A percentile compares a stretch with the other conserved stretches of the same genome.
Evolutionary conservation across 192 early-diverging fungal species (phyloP).

Genomic region (Coemansia sp.): DNA sequence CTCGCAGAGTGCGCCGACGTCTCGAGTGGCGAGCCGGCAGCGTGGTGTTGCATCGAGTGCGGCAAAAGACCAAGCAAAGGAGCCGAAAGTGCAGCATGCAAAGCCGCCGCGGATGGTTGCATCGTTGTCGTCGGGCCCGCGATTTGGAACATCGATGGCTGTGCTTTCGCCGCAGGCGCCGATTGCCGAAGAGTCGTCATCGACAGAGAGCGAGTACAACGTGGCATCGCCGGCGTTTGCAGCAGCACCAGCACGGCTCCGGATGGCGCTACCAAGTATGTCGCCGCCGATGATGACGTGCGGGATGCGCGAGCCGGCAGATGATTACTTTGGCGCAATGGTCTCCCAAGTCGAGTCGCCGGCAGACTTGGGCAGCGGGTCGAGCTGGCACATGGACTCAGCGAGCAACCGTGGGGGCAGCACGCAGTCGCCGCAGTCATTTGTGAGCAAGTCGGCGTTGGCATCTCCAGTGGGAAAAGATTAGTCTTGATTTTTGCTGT

Average conservation of each 20-base stretch:
- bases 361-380: conserved; percentile 10
- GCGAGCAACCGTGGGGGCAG: conserved; percentile 7
- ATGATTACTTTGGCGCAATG: conserved; percentile 42
- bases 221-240: not conserved
- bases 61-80: not conserved
- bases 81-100: not conserved
- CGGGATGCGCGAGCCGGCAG: conserved; percentile 1
- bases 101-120: conserved; percentile 9
- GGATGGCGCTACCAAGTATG: conserved; percentile 11
- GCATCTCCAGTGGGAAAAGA: conserved; percentile 29
- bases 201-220: conserved; percentile 1
- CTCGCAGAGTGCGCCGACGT: not conserved
- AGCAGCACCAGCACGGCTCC: not conserved
- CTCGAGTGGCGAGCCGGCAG: not conserved
- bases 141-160: not conserved
- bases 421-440: conserved; percentile 15
- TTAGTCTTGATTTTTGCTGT: conserved; percentile 13
- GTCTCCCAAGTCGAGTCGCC: conserved; percentile 8
- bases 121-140: conserved; percentile 20
- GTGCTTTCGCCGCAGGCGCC: conserved; percentile 9
- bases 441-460: conserved; percentile 18
- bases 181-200: conserved; percentile 15
- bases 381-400: conserved; percentile 16
- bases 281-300: conserved; percentile 11
- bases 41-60: not conserved